Evolutionary conservation across 192 early-diverging fungal genomes (phyloP).

Genomic region (Linnemannia hyalina): DNA sequence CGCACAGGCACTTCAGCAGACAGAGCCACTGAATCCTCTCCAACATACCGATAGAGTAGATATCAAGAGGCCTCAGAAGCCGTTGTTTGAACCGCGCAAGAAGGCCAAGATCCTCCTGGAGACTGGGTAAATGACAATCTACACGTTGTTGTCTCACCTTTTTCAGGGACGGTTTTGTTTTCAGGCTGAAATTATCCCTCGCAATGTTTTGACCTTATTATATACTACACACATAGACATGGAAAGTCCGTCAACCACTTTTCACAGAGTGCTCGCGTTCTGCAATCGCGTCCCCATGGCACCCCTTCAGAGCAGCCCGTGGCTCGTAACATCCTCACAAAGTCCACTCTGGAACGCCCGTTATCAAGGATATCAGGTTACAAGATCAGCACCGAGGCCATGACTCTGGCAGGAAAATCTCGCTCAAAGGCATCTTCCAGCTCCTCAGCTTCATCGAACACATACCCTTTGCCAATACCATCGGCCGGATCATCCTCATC

Average conservation of each 20-base stretch:
- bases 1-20: background rate
- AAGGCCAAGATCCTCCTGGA: constrained; percentile 12
- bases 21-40: background rate
- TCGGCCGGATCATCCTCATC: background rate
- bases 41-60: background rate
- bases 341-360: background rate
- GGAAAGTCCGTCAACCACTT: constrained; percentile 31
- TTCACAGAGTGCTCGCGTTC: constrained; percentile 36
- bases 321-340: background rate
- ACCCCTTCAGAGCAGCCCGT: background rate
- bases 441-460: background rate
- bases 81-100: constrained; percentile 5
- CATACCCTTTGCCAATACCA: background rate
- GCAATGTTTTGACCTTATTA: background rate
- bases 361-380: background rate
- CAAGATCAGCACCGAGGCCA: background rate
- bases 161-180: background rate
- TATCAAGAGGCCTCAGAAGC: constrained; percentile 19
- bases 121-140: background rate
- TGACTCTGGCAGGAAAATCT: constrained; percentile 6
- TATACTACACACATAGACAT: background rate
- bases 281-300: background rate
- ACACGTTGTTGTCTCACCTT: background rate
- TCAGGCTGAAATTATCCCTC: background rate
- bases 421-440: constrained; percentile 4